Base-by-base conservation (phyloP, 129 eudicot genomes). In the Ambrosia trifida region DNA sequence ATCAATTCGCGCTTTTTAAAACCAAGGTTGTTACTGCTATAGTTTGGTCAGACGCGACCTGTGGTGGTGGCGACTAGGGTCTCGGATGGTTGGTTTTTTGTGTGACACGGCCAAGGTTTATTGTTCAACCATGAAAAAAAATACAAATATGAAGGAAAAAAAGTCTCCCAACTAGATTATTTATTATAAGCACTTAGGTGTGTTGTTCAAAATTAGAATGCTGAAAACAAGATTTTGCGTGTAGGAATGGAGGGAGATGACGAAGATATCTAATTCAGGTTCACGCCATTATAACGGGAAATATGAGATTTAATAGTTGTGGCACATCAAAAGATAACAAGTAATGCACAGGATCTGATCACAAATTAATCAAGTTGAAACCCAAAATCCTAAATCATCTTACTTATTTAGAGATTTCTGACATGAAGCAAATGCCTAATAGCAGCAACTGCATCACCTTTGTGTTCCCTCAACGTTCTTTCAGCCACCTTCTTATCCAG, bases 361-460 rank as follows among this genome's bases (percentile, higher is more conserved):
- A 4, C 32, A 28, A 47, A 47, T 14, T 47, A 30, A 38, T 70
- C 16, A 44, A 28, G 6, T 10, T 17, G 17, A 53, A 1, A 56
- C 9, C 10, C 10, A 19, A 57, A 60, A 58, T 58, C 45, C 33
- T 24, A 33, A 50, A 69, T 69, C 47, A 28, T 57, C 28, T 31
- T 64, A 11, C 9, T 14, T 13, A 44, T 45, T 61, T 4, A 72
- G 19, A 72, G 77, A 64, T 72, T 72, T 11, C 53, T 68, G 54
- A 78, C 80, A 3, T 76, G 70, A 65, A 91, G 83, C 70, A 91
- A 73, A 76, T 84, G 73, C 73, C 95, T 84, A 20, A 94, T 85
- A 38, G 98, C 98, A 73, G 98, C 97, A 69, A 94, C 96, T n/a
- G 98, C 96, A 77, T 94, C 97, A 4, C 97, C 98, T 80, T 94